A percentile compares a stretch with the other conserved stretches of the same genome.
Conservation (phyloP, 139 green algal species). For the Ulvella scutata region DNA sequence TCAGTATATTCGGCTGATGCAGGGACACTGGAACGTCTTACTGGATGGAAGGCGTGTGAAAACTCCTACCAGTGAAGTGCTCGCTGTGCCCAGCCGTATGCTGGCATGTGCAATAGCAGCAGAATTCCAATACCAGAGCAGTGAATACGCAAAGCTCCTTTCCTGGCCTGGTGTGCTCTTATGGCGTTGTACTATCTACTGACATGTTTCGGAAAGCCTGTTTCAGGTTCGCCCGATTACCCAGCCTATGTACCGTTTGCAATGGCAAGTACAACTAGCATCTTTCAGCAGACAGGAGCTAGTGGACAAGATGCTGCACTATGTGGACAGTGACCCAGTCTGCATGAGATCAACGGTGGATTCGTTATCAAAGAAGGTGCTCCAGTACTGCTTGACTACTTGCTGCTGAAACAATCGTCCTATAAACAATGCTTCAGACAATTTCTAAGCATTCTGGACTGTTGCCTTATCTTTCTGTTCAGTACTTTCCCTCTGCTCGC, state of each 20-base stretch:
- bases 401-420: too few species aligned
- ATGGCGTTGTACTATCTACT: background rate
- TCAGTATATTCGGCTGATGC: background rate
- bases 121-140: background rate
- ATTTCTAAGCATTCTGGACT: too few species aligned
- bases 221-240: background rate
- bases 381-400: too few species aligned
- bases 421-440: too few species aligned
- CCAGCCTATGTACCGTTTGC: background rate
- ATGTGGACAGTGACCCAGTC: background rate
- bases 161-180: background rate
- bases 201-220: background rate
- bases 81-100: background rate
- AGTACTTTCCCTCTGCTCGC: too few species aligned
- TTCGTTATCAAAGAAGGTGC: background rate
- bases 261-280: background rate
- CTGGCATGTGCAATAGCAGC: background rate
- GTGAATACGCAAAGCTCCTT: too few species aligned
- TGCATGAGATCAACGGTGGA: background rate
- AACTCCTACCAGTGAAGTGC: background rate
- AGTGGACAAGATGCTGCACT: background rate
- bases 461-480: too few species aligned
- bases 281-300: background rate
- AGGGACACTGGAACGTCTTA: background rate
- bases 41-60: background rate